Base-by-base conservation (phyloP, 2,329 filamentous ascomycete genomes). In the Diplodia corticola region DNA sequence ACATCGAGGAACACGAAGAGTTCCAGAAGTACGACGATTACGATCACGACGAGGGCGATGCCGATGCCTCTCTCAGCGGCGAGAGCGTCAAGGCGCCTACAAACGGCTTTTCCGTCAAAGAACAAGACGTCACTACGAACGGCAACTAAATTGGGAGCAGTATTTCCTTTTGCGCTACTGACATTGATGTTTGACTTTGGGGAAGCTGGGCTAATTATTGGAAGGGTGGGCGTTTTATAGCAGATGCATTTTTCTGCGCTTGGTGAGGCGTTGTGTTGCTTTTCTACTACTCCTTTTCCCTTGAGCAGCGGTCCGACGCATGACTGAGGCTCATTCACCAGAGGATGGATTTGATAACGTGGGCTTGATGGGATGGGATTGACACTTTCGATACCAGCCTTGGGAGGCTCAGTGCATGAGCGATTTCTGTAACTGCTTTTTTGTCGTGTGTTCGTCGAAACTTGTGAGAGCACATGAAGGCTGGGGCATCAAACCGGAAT, bases 1-100 rank as follows among this genome's bases (percentile, higher is more conserved):
- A 65, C n/a, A 44, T 48, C 53, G 54, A 51, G 54, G 64, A 59
- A n/a, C 53, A 55, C 20, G 64, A 65, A 44, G 64, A 65, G 46
- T 26, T 20, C 15, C 24, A 46, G 20, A 22, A 51, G n/a, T 35
- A 40, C 40, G 30, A 63, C 22, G 60, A 53, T 51, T 63, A 63
- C 28, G 60, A 63, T 35, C 57, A 49, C 60, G 49, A 63, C 13
- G 60, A 63, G 30, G 60, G 46, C 10, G 48, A 63, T 35, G 48
- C 48, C 13, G 12, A 17, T 26, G 35, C 20, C n/a, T 49, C 26
- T 10, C 22, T 61, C 2, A 63, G 53, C 22, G 49, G 60, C 22
- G 60, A 53, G 26, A 44, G 6, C 30, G 48, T 40, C 48, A 63
- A 63, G 60, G 22, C 44, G 57, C n/a, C 57, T 5, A 5, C 44